Evolutionary conservation across 1,284 basidiomycete species (phyloP).

Genomic region (Heterobasidion annosum): DNA sequence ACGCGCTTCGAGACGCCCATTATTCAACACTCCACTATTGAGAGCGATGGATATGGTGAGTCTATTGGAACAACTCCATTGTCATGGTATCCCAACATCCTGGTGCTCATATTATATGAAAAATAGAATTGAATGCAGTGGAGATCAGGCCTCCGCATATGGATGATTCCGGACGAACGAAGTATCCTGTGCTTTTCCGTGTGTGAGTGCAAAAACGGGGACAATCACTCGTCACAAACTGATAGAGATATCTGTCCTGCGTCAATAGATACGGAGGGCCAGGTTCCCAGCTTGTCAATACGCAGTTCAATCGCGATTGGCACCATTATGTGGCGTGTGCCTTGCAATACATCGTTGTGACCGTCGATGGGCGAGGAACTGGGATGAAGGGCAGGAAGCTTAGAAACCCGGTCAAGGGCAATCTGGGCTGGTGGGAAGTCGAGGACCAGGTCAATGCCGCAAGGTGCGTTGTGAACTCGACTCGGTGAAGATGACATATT

Average conservation of each 20-base stretch:
- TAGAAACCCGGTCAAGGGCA: constrained; percentile 76
- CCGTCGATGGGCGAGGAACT: constrained; percentile 91
- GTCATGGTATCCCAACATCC: too few relatives aligned
- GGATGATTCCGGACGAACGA: constrained; percentile 86
- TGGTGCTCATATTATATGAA: background rate
- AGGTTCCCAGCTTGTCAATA: constrained; percentile 68
- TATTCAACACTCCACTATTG: constrained; percentile 61
- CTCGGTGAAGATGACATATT: background rate
- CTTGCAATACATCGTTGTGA: constrained; percentile 80
- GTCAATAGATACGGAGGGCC: constrained; percentile 80
- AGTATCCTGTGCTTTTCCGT: constrained; percentile 87
- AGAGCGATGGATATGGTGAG: constrained; percentile 74
- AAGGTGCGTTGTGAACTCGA: constrained; percentile 35
- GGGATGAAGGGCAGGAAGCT: constrained; percentile 81
- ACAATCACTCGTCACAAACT: too few relatives aligned
- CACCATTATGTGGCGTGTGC: constrained; percentile 79
- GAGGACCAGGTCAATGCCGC: constrained; percentile 85
- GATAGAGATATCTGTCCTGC: background rate
- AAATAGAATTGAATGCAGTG: constrained; percentile 72
- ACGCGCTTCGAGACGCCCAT: constrained; percentile 68
- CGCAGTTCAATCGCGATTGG: constrained; percentile 71
- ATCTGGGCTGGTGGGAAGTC: constrained; percentile 83
- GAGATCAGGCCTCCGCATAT: constrained; percentile 89
- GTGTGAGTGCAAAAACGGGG: constrained; percentile 42
- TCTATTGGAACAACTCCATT: background rate